Conservation (phyloP, 805 yeast genomes). For the Cyberlindnera samutprakarnensis region DNA sequence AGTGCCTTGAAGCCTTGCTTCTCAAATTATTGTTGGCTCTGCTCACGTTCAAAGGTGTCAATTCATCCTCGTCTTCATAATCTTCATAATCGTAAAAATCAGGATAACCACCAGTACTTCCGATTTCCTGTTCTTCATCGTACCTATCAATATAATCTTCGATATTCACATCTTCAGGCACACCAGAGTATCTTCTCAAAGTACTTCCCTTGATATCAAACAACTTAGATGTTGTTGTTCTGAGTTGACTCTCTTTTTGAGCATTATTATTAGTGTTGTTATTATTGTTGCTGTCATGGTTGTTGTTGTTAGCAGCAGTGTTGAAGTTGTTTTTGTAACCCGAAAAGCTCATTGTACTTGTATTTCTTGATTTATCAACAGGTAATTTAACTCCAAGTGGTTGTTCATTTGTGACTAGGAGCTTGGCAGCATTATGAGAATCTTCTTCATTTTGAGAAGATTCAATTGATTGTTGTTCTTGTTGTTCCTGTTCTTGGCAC, state of each 20-base stretch:
- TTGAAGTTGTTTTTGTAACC: constrained; percentile 2
- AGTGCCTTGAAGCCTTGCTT: constrained; percentile 11
- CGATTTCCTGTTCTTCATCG: constrained; percentile 32
- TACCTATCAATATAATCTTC: constrained; percentile 37
- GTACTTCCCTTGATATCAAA: constrained; percentile 70
- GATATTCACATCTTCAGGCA: constrained; percentile 49
- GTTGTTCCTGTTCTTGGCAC: too few relatives aligned
- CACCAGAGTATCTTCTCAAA: constrained; percentile 65
- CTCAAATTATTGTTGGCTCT: constrained; percentile 17
- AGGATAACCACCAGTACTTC: constrained; percentile 23
- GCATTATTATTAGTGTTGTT: too few relatives aligned
- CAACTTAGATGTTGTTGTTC: constrained; percentile 66
- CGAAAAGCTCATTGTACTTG: constrained; percentile 10
- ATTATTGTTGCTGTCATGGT: too few relatives aligned
- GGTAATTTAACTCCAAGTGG: constrained; percentile 16
- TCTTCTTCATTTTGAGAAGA: too few relatives aligned
- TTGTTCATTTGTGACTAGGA: too few relatives aligned
- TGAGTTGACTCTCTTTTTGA: constrained; percentile 37
- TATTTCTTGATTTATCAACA: constrained; percentile 13
- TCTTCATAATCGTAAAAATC: constrained; percentile 21
- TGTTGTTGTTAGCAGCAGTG: too few relatives aligned
- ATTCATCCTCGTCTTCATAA: constrained; percentile 20
- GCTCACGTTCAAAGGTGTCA: constrained; percentile 20
- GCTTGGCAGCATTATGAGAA: too few relatives aligned
- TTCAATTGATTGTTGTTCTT: too few relatives aligned